Evolutionary conservation across 129 eudicot genomes (phyloP).

Genomic region (Saposhnikovia divaricata): DNA sequence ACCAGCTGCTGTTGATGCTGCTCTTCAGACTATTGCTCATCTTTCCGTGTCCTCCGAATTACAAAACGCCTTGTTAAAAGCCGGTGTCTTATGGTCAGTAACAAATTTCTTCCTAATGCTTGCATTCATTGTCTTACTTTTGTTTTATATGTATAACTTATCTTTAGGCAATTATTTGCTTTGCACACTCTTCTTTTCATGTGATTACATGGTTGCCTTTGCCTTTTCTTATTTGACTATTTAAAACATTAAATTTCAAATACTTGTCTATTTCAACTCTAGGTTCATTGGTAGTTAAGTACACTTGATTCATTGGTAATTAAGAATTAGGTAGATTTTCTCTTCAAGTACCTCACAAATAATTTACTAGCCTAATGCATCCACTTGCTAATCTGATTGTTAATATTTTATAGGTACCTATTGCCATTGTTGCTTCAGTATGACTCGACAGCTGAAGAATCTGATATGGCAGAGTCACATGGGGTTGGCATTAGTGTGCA

Average conservation of each 20-base stretch:
- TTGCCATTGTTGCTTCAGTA: conserved; percentile 86
- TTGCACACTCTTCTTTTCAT: neutral
- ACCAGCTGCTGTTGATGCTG: conserved; percentile 82
- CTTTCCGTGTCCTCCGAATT: conserved; percentile 76
- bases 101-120: neutral
- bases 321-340: neutral
- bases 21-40: conserved; percentile 86
- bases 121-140: neutral
- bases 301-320: neutral
- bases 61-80: conserved; percentile 73
- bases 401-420: conserved; percentile 46
- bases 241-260: too few relatives aligned
- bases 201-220: neutral
- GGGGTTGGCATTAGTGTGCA: conserved; percentile 93
- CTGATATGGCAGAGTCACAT: conserved; percentile 67
- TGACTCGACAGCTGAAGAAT: conserved; percentile 96
- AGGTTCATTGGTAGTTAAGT: neutral
- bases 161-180: neutral
- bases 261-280: neutral
- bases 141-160: neutral
- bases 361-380: neutral
- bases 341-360: neutral
- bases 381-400: neutral
- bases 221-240: neutral
- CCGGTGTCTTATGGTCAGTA: conserved; percentile 85